Conservation (phyloP, 139 green algal species). For the Picochlorum sp. region DNA sequence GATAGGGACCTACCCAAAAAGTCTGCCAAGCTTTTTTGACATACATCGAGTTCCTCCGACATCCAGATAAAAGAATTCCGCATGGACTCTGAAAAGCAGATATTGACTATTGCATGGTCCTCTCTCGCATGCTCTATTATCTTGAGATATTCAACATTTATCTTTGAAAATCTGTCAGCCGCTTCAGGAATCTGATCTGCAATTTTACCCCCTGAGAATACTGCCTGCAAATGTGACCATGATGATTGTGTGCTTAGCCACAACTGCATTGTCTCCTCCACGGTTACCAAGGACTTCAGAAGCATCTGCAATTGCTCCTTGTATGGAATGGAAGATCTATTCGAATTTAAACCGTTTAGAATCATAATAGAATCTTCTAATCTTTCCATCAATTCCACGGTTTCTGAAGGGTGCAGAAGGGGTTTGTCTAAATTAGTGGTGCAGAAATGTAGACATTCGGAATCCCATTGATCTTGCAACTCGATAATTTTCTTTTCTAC, state of each 20-base stretch:
- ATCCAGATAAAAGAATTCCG: slow-evolving; percentile 85
- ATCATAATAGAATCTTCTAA: slow-evolving; percentile 91
- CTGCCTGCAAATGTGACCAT: slow-evolving; percentile 96
- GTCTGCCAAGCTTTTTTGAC: slow-evolving; percentile 81
- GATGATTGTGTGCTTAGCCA: slow-evolving; percentile 88
- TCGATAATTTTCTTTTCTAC: no score
- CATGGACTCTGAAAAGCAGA: slow-evolving; percentile 82
- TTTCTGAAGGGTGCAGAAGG: slow-evolving; percentile 58
- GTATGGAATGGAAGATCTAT: slow-evolving; percentile 81
- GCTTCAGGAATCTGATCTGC: slow-evolving; percentile 91
- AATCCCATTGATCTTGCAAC: no score
- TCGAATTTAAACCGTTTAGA: slow-evolving; percentile 84
- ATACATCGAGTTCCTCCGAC: slow-evolving; percentile 90
- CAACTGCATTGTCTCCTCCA: slow-evolving; percentile 87
- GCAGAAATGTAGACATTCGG: no score
- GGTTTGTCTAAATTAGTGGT: no score
- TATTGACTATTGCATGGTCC: slow-evolving; percentile 46
- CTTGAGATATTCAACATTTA: slow-evolving; percentile 55
- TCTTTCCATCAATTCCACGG: slow-evolving; percentile 85
- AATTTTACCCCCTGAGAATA: slow-evolving; percentile 91
- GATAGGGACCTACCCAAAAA: slow-evolving; percentile 68
- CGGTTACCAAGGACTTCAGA: slow-evolving; percentile 71
- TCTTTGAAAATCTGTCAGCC: slow-evolving; percentile 91
- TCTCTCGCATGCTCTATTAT: slow-evolving; percentile 74
- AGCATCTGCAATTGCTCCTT: slow-evolving; percentile 58